Base-by-base conservation (phyloP, 768 basidiomycete species). In the Lentinula lateritia region DNA sequence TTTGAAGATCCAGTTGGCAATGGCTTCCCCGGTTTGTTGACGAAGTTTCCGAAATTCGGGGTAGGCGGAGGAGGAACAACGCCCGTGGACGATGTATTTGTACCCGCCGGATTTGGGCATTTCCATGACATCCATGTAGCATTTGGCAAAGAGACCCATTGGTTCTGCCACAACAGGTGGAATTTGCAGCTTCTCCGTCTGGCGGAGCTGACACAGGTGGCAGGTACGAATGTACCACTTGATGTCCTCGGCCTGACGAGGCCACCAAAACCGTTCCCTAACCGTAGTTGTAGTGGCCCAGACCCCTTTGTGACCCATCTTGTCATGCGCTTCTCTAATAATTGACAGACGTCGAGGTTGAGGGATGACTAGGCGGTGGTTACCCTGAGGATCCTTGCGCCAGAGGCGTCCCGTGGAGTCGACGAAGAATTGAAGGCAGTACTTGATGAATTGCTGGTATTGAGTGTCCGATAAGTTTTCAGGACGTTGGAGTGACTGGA, bases 81-180 rank as follows among this genome's bases (percentile, higher is more conserved):
- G 57, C 0, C 67, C 70, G 41, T 74, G 71, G 1, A 68, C 66
- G 15, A 75, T 66, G 46, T 64, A 68, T 8, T 61, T 61, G 62
- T 54, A 72, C 0, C 67, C 66, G 10, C 65, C 58, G 0, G 68
- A 62, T 15, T 43, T 39, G 0, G 71, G 68, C 16, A 69, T 56
- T 1, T 70, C 60, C 72, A 76, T 75, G 0, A 66, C 69, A 60
- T 74, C 71, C 0, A 70, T 56, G 50, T 75, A 68, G 15, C 68
- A 60, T 5, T 56, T 65, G 15, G 61, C 55, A 55, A 78, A 73
- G 6, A 75, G 18, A 4, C 66, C 65, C 20, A 64, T 63, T 0
- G 72, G 69, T 2, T 59, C 52, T 0, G 73, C 58, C 6, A 73
- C 63, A 1, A 66, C 65, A 12, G 75, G 72, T 5, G 71, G 74